phyloP scores from a whole-genome alignment of 1,139 yeast genomes.

The Suhomyces guaymorum region DNA sequence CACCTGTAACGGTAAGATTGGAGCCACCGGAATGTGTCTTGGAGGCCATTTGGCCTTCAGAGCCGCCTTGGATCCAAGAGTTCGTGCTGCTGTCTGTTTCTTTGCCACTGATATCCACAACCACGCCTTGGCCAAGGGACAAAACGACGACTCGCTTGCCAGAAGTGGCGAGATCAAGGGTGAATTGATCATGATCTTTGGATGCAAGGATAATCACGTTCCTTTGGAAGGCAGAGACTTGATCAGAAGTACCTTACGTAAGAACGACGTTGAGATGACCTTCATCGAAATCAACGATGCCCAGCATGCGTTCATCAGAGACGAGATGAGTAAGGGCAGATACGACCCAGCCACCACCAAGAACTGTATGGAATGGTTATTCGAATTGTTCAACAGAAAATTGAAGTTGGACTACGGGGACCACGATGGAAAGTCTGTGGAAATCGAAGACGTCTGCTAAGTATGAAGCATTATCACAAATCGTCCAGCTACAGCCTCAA shows the following conservation, averaged over 20 bases:
- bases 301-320: constrained; percentile 82
- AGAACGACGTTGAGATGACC: constrained; percentile 61
- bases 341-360: constrained; percentile 76
- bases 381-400: constrained; percentile 69
- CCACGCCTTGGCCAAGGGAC: constrained; percentile 62
- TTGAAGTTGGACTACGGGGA: constrained; percentile 70
- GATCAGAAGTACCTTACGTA: constrained; percentile 63
- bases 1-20: constrained; percentile 72
- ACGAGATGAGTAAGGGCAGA: constrained; percentile 75
- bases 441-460: constrained; percentile 66
- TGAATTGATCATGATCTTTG: constrained; percentile 70
- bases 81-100: constrained; percentile 70
- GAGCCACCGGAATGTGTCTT: constrained; percentile 85
- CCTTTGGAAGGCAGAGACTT: constrained; percentile 77
- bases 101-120: constrained; percentile 81
- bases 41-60: constrained; percentile 85
- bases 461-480: no score
- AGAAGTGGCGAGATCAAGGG: constrained; percentile 56
- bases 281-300: constrained; percentile 77
- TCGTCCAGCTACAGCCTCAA: no score
- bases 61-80: constrained; percentile 65
- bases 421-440: constrained; percentile 49
- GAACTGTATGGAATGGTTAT: constrained; percentile 65
- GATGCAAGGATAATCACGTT: constrained; percentile 78
- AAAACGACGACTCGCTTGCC: constrained; percentile 62